Evolutionary conservation across 352 stramenopile genomes (phyloP).

Genomic region (Peronospora destructor): DNA sequence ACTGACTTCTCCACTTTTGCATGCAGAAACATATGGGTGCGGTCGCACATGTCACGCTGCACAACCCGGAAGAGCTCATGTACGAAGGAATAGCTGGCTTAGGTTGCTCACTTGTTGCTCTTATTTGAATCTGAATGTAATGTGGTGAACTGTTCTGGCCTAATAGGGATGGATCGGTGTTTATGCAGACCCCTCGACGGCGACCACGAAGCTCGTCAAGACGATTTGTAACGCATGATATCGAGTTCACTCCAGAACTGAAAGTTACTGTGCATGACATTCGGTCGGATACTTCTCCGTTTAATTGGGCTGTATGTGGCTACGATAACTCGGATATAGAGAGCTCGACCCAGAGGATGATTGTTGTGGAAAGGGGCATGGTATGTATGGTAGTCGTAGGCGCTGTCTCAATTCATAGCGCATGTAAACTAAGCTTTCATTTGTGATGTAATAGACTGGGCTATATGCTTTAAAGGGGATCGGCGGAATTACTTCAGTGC

Average conservation of each 20-base stretch:
- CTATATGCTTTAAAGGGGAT: conserved; percentile 79
- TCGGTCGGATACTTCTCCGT: conserved; percentile 66
- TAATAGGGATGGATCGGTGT: conserved; percentile 52
- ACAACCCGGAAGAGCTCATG: conserved; percentile 71
- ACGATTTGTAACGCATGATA: conserved; percentile 72
- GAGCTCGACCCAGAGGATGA: conserved; percentile 50
- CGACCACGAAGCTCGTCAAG: conserved; percentile 61
- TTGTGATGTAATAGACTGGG: conserved; percentile 42
- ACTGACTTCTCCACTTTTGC: conserved; percentile 6
- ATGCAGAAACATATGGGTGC: conserved; percentile 73
- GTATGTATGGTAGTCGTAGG: conserved; percentile 26
- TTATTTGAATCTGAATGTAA: background rate
- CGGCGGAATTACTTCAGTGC: conserved; percentile 61
- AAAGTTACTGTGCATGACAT: conserved; percentile 69
- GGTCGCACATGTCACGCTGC: conserved; percentile 67
- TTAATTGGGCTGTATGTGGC: conserved; percentile 82
- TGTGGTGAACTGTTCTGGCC: conserved; percentile 1
- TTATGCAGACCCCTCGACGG: conserved; percentile 53
- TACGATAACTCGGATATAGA: conserved; percentile 67
- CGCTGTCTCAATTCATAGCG: background rate
- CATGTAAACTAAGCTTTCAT: background rate
- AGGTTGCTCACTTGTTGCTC: background rate
- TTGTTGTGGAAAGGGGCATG: conserved; percentile 83
- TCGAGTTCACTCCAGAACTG: conserved; percentile 74
- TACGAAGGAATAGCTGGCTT: conserved; percentile 20